Base-by-base conservation (phyloP, 2,329 filamentous ascomycete genomes). In the Alternaria postmessia region DNA sequence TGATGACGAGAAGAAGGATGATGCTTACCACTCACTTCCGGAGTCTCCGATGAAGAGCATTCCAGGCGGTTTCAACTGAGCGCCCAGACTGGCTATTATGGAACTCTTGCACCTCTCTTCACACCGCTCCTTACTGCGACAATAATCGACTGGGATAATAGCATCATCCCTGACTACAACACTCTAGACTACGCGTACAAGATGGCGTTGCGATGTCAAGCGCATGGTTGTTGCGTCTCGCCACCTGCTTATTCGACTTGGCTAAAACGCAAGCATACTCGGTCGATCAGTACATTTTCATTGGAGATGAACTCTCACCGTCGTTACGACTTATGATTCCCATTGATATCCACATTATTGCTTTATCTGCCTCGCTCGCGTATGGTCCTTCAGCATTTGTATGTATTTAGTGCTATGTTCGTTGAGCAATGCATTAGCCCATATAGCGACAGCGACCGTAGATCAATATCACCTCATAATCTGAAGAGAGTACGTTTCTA, bases 1-100 rank as follows among this genome's bases (percentile, higher is more conserved):
- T 16, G 67, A 67, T 16, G 54, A 61, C 5, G 48, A 64, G 20
- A 61, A 63, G 52, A 65, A 79, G 46, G 67, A 75, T 5, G 74
- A 83, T 3, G 77, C 79, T 26, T 81, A 83, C 54, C 77, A 81
- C 54, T 81, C 82, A 2, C 73, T 77, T 36, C 78, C 78, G 8
- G 72, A 73, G 22, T 79, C 78, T 20, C 73, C 73, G 2, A 59
- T 69, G 20, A 75, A 75, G 64, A 55, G 62, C 22, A 61, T 77
- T 12, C 76, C 76, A 18, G 75, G 76, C 24, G 70, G 73, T 8
- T 78, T 78, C 57, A 59, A 67, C 46, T 64, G 43, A 63, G 41
- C 22, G 24, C 32, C 26, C 34, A 14, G 43, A 16, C 22, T 47
- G 12, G 28, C 38, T n/a, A 22, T 32, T 24, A 39, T 18, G 20